Conservation (phyloP, 345 rosid genomes). For the Microthlaspi erraticum region DNA sequence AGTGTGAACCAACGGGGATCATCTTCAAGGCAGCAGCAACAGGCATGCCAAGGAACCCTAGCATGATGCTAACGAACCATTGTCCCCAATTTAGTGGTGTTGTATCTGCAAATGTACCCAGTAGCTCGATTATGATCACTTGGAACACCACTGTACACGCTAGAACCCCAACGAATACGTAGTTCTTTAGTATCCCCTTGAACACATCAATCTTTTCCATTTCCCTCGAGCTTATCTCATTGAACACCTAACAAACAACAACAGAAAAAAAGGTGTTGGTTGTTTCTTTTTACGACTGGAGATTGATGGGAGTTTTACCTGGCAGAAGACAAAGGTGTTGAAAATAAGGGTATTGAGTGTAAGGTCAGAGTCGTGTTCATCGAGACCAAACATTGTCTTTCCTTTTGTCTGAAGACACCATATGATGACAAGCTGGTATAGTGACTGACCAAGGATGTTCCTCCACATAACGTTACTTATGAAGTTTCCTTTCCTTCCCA, state of each 20-base stretch:
- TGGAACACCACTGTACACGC: conserved; percentile 67
- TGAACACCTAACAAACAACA: conserved; percentile 56
- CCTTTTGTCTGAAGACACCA: conserved; percentile 75
- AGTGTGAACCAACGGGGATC: conserved; percentile 65
- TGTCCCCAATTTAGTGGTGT: conserved; percentile 68
- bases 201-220: conserved; percentile 78
- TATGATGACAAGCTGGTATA: conserved; percentile 74
- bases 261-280: background rate
- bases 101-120: conserved; percentile 78
- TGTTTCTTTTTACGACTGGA: background rate
- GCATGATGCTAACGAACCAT: conserved; percentile 72
- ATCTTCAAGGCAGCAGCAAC: conserved; percentile 80
- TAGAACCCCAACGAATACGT: conserved; percentile 65
- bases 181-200: conserved; percentile 67
- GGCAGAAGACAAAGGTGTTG: conserved; percentile 87
- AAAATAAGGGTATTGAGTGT: conserved; percentile 78
- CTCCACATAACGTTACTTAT: conserved; percentile 97
- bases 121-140: conserved; percentile 64
- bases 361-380: conserved; percentile 59
- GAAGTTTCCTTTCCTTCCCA: conserved; percentile 82
- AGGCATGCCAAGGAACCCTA: conserved; percentile 98
- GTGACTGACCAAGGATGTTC: conserved; percentile 87
- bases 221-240: conserved; percentile 83
- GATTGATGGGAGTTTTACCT: conserved; percentile 53
- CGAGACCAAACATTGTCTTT: conserved; percentile 52